phyloP scores from a whole-genome alignment of 2,329 filamentous ascomycete species.

The Penicillium sp. region DNA sequence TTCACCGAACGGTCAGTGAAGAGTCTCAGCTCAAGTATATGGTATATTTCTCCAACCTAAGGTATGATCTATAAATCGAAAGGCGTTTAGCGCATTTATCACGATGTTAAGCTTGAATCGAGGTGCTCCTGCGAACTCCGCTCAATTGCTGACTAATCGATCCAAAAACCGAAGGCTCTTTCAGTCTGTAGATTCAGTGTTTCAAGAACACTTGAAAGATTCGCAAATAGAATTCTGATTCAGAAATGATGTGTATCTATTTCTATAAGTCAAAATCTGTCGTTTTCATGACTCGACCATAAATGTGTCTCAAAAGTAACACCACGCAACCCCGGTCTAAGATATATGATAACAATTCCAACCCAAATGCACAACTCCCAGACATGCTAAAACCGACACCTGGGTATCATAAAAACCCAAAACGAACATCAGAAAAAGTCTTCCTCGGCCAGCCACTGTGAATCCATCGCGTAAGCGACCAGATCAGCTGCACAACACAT shows the following conservation, averaged over 20 bases:
- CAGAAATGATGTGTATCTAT: not conserved
- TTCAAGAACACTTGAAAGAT: not conserved
- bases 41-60: not conserved
- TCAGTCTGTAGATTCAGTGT: not conserved
- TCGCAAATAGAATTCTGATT: not conserved
- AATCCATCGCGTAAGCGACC: conserved; percentile 45
- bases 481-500: conserved; percentile 45
- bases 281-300: not conserved
- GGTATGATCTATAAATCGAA: not conserved
- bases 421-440: conserved; percentile 34
- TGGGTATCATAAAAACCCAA: not conserved
- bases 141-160: not conserved
- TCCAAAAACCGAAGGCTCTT: no score
- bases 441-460: conserved; percentile 39
- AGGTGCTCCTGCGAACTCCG: not conserved
- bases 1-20: not conserved
- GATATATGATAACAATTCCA: not conserved
- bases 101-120: not conserved
- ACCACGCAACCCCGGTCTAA: not conserved
- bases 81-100: not conserved
- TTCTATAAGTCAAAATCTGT: not conserved
- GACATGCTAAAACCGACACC: not conserved
- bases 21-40: not conserved
- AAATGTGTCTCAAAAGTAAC: not conserved
- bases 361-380: not conserved